Base-by-base conservation (phyloP, 306 rosid species). In the Corylus avellana region DNA sequence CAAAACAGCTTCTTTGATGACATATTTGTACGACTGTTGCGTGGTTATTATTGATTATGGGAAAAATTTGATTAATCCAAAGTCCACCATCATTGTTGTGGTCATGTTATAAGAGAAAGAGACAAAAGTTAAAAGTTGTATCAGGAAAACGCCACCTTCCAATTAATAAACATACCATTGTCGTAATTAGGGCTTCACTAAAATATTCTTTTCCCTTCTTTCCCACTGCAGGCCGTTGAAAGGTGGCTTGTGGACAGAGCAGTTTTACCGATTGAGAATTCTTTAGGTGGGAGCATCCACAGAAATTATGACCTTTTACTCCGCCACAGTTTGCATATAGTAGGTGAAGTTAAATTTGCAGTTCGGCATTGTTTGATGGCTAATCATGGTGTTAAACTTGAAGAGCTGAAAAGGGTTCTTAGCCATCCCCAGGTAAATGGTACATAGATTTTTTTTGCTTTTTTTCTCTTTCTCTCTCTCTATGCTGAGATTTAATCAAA, bases 271-370 rank as follows among this genome's bases (percentile, higher is more conserved):
- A 91, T 95, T 57, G 99, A 95, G 86, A 95, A 95, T 80, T 95
- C 99, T 47, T 83, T 93, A 79, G 98, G 99, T 56, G 99, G 99
- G 69, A 93, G 99, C 87, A 95, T 95, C 83, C 99, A 95, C 83
- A 91, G 99, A 83, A 95, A 95, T 76, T 95, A 95, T 79, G 99
- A 95, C 76, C 97, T 95, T 80, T 82, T 95, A 85, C 97, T 95
- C 54, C 89, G 96, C 48, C 99, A 95, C 88, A 86, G 88, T 11
- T 80, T 95, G 88, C 98, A 93, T 74, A 95, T 95, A 75, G 99
- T 95, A 49, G 99, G 99, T 51, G 99, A 95, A 88, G 98, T 95
- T 62, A 95, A 93, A 86, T 88, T 85, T 79, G 94, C 94, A 20
- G 99, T 95, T 69, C 89, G 90, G 50, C 99, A 95, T 82, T 95